Conservation (phyloP, 1,284 basidiomycete species). For the Melampsora americana region DNA sequence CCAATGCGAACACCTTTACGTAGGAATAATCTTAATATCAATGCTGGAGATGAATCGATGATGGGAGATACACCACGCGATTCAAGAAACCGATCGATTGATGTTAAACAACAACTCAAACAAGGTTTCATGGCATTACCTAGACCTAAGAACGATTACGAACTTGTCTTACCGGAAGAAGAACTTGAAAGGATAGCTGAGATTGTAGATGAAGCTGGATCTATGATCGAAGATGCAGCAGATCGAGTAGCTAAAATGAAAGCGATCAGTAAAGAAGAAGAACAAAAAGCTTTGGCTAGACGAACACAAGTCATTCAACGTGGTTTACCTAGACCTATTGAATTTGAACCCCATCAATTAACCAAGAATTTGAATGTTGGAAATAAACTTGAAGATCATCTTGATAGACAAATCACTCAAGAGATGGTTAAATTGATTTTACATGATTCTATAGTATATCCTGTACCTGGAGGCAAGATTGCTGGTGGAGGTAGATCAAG, state of each 20-base stretch:
- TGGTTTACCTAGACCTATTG: slow-evolving; percentile 76
- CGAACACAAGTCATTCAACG: slow-evolving; percentile 77
- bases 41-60: slow-evolving; percentile 63
- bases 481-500: slow-evolving; percentile 71
- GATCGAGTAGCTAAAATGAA: slow-evolving; percentile 79
- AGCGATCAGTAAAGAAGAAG: slow-evolving; percentile 70
- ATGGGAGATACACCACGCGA: slow-evolving; percentile 71
- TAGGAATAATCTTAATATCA: slow-evolving; percentile 85
- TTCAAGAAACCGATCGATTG: slow-evolving; percentile 62
- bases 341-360: slow-evolving; percentile 61
- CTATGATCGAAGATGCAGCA: slow-evolving; percentile 80
- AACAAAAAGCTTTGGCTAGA: slow-evolving; percentile 71
- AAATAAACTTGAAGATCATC: slow-evolving; percentile 54
- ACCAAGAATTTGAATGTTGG: slow-evolving; percentile 61
- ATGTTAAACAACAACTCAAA: slow-evolving; percentile 69
- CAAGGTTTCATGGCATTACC: slow-evolving; percentile 81
- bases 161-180: slow-evolving; percentile 83
- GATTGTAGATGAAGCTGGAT: slow-evolving; percentile 55
- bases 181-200: slow-evolving; percentile 65
- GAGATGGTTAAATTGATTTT: slow-evolving; percentile 77
- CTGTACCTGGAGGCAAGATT: slow-evolving; percentile 77
- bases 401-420: slow-evolving; percentile 66
- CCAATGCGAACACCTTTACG: slow-evolving; percentile 79
- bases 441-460: slow-evolving; percentile 84
- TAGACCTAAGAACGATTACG: slow-evolving; percentile 95